These are phyloP conservation scores for Ganoderma sp. DNA, from an alignment of 1,284 basidiomycete genomes.

Conservation along the genomic window DNA sequence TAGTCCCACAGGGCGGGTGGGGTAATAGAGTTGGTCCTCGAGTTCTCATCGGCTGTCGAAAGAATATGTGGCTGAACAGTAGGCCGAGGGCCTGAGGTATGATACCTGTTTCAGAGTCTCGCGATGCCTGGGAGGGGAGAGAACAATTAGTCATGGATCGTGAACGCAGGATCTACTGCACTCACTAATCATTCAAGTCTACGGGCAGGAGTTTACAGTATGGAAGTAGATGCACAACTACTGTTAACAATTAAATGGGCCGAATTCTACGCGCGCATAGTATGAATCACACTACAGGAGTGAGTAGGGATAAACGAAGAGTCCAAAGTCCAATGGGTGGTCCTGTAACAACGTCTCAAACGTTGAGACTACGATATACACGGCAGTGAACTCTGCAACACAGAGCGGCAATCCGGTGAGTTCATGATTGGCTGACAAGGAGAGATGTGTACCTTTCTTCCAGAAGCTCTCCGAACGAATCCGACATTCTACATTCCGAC, in stretches of 20 bases:
- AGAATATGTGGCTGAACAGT: background rate
- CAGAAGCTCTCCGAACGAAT: constrained; percentile 54
- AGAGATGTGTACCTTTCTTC: constrained; percentile 54
- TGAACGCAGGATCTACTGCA: background rate
- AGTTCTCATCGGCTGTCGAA: background rate
- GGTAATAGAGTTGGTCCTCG: background rate
- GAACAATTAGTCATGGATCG: background rate
- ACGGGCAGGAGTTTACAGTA: background rate
- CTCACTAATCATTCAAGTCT: background rate
- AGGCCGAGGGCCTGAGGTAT: background rate
- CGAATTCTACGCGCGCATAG: background rate
- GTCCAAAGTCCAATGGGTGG: background rate
- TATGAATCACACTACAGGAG: background rate
- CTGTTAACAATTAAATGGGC: background rate
- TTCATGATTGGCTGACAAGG: background rate
- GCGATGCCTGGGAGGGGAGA: background rate
- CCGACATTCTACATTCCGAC: constrained; percentile 50
- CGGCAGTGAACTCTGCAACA: constrained; percentile 53
- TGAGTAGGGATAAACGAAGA: background rate
- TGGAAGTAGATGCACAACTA: background rate
- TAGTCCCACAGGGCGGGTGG: background rate
- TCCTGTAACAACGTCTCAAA: constrained; percentile 2
- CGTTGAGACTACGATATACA: constrained; percentile 45
- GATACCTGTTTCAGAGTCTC: background rate
- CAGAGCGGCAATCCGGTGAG: background rate